phyloP scores from a whole-genome alignment of 345 rosid genomes.

The Cardamine resedifolia region DNA sequence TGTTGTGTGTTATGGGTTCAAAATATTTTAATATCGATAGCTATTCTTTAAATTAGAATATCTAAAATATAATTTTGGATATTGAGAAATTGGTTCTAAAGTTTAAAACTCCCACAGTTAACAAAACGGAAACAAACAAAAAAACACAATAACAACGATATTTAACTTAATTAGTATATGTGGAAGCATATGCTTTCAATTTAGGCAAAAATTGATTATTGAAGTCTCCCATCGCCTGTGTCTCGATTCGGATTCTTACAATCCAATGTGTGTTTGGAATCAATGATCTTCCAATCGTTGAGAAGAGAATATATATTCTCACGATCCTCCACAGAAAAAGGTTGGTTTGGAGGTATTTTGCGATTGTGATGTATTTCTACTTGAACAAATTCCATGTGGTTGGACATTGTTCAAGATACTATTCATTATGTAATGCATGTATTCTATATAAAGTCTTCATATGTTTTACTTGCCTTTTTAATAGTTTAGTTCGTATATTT shows the following conservation, averaged over 20 bases:
- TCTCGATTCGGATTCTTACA: slow-evolving; percentile 34
- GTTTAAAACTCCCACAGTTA: no score
- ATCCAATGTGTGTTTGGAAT: slow-evolving; percentile 22
- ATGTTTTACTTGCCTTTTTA: neutral
- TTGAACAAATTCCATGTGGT: slow-evolving; percentile 37
- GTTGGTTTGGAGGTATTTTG: slow-evolving; percentile 27
- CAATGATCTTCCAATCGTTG: slow-evolving; percentile 22
- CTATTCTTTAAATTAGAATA: no score
- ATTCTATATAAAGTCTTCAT: neutral
- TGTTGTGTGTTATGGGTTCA: no score
- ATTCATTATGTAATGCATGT: slow-evolving; percentile 15
- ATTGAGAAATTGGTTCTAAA: no score
- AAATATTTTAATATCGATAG: no score
- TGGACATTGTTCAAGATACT: slow-evolving; percentile 29
- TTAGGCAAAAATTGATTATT: slow-evolving; percentile 24
- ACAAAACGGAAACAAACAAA: no score
- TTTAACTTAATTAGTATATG: slow-evolving; percentile 32
- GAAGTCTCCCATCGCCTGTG: slow-evolving; percentile 18
- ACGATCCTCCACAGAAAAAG: slow-evolving; percentile 15
- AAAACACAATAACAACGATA: no score
- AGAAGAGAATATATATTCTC: slow-evolving; percentile 27
- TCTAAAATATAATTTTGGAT: no score
- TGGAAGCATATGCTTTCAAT: slow-evolving; percentile 35
- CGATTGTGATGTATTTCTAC: slow-evolving; percentile 37
- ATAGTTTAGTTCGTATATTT: neutral